Conservation (phyloP, 164 flowering plant genomes). For the Macadamia tetraphylla region DNA sequence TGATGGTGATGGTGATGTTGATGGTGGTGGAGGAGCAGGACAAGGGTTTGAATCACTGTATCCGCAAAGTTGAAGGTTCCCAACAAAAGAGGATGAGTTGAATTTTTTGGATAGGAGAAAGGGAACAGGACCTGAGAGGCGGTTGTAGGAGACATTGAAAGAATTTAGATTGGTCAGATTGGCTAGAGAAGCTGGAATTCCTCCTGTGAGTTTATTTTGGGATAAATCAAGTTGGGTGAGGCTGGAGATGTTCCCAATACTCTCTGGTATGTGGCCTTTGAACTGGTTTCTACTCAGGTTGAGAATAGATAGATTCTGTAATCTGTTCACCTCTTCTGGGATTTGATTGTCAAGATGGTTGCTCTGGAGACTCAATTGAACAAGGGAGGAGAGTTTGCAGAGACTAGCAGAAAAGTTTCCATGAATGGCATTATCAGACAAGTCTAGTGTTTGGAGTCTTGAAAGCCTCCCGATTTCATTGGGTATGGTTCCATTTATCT, state of each 20-base stretch:
- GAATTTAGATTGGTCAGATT: conserved; percentile 42
- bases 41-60: conserved; percentile 56
- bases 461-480: conserved; percentile 42
- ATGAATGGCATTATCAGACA: conserved; percentile 50
- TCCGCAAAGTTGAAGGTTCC: conserved; percentile 86
- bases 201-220: conserved; percentile 48
- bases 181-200: conserved; percentile 56
- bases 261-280: conserved; percentile 49
- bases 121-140: conserved; percentile 83
- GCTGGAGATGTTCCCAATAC: conserved; percentile 45
- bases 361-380: conserved; percentile 34
- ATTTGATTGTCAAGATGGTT: conserved; percentile 42
- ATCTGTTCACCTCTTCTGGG: conserved; percentile 33
- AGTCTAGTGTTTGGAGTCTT: conserved; percentile 45
- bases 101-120: conserved; percentile 48
- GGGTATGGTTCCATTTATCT: conserved; percentile 54
- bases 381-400: conserved; percentile 41
- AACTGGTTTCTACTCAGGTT: conserved; percentile 45
- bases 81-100: conserved; percentile 76
- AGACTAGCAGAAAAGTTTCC: conserved; percentile 51
- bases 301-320: conserved; percentile 42
- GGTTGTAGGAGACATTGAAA: conserved; percentile 84
- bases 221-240: conserved; percentile 59
- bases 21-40: conserved; percentile 32
- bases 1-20: conserved; percentile 40